Base-by-base conservation (phyloP, 257 asterid species). In the Solanum commersonii region DNA sequence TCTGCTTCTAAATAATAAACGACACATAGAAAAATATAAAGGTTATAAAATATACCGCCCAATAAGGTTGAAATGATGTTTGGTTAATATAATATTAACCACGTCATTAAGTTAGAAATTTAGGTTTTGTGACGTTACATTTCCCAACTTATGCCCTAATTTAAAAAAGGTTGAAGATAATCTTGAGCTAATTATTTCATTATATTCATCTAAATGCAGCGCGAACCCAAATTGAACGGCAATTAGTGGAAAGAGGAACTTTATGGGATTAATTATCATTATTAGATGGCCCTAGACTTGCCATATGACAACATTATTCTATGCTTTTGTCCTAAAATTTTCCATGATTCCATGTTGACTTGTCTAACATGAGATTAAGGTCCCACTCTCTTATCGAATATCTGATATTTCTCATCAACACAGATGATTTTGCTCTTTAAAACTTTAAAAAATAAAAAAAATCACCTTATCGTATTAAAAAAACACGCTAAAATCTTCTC, bases 191-290 rank as follows among this genome's bases (percentile, higher is more conserved):
- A 34, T 34, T 34, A 20, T 35, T 33, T 34, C 20, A 33, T 8
- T 73, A 4, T 73, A 20, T 29, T 73, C 78, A 71, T 71, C 25
- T 27, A 71, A 73, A 34, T 73, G 81, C 81, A 33, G 29, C 44
- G 1, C 31, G 2, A 79, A 79, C 65, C 35, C 38, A 44, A 74
- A 16, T 79, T 81, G 68, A 46, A 81, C 38, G 68, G 34, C 65
- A 46, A 81, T 81, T 81, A 81, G 85, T 46, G 85, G 85, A 44
- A 79, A 79, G 65, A 42, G 65, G 84, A 44, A 79, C 84, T 22
- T 79, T n/a, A 25, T 14, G 65, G 25, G 4, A 2, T 8, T 23
- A 29, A 70, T 70, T 70, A 44, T 14, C 65, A 79, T 79, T 42
- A 44, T 27, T 79, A 42, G 65, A 79, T 27, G 68, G 27, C 27